Evolutionary conservation across 768 basidiomycete genomes (phyloP), one percentile per base, ranked within the genome.

Genomic region (Pholiota molesta): DNA sequence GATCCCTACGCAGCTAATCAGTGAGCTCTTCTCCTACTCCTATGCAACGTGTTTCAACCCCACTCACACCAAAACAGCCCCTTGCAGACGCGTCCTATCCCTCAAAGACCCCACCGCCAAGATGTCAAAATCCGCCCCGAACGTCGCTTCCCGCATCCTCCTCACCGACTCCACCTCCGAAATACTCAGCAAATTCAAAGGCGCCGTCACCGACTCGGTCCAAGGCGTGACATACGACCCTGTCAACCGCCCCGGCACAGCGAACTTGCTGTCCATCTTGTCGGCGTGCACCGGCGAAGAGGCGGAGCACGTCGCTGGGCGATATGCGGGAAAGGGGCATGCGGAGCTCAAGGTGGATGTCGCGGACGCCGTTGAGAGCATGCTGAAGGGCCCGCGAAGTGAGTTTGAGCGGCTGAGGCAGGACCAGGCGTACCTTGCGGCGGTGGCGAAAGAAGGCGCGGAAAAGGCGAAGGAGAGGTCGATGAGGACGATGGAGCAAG

Each of bases 81-180:
- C 89, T 0, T 88, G 91, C 9, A 88, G 86, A 71, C 87, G 95
- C 7, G 82, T 98, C 17, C 84, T 97, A 26, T 96, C 95, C 2
- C 86, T 99, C 17, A 88, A 86, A 60, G 91, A 95, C 71, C 92
- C 95, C 0, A 78, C 81, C 0, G 83, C 88, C 3, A 99, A 98
- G 73, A 99, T 99, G 95, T 97, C 96, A 37, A 98, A 98, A 74
- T 98, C 96, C 0, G 83, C 94, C 0, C 89, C 88, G 0, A 87
- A 93, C 71, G 61, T 85, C 1, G 75, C 85, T 16, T 96, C 95
- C 0, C 90, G 95, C 26, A 94, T 98, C 70, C 82, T 94, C 59
- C 81, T 99, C 40, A 96, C 91, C 26, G 96, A 98, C 71, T 75
- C 84, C 0, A 72, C 83, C 10, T 66, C 75, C 1, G 74, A 84